Base-by-base conservation (phyloP, 352 stramenopile genomes). In the Phytophthora parvispora region DNA sequence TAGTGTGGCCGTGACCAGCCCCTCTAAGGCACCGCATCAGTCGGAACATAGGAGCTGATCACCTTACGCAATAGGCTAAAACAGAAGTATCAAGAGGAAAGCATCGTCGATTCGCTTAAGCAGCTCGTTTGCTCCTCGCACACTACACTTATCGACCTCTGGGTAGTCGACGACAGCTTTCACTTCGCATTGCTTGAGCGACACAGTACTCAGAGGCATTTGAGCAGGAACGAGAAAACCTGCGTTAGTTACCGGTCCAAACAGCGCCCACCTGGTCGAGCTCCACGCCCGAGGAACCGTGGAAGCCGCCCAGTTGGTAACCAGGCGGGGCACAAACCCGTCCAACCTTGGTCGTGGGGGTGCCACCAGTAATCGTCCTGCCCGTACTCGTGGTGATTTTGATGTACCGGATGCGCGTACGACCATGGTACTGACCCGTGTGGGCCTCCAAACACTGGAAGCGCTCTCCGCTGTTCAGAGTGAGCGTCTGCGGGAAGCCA, bases 1-100 rank as follows among this genome's bases (percentile, higher is more conserved):
- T 32, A 74, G 40, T 42, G 67, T 74, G 6, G 45, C 43, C 60
- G 61, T 69, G 53, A 74, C 67, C 49, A 74, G 29, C 1, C 22
- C 29, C 57, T 74, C 67, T n/a, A n/a, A n/a, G n/a, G n/a, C n/a
- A n/a, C n/a, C n/a, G n/a, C n/a, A n/a, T n/a, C n/a, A n/a, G n/a
- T n/a, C n/a, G n/a, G n/a, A n/a, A n/a, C n/a, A n/a, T n/a, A n/a
- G n/a, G n/a, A n/a, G n/a, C n/a, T n/a, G n/a, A n/a, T n/a, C n/a
- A n/a, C n/a, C n/a, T n/a, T n/a, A n/a, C n/a, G n/a, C n/a, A n/a
- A n/a, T n/a, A n/a, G n/a, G n/a, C n/a, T n/a, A n/a, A n/a, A n/a
- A n/a, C n/a, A n/a, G n/a, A n/a, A n/a, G n/a, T n/a, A n/a, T n/a
- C n/a, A n/a, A n/a, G n/a, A n/a, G n/a, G n/a, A n/a, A n/a, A n/a